phyloP scores from a whole-genome alignment of 1,284 basidiomycete genomes.

The Ustilago trichophora region DNA sequence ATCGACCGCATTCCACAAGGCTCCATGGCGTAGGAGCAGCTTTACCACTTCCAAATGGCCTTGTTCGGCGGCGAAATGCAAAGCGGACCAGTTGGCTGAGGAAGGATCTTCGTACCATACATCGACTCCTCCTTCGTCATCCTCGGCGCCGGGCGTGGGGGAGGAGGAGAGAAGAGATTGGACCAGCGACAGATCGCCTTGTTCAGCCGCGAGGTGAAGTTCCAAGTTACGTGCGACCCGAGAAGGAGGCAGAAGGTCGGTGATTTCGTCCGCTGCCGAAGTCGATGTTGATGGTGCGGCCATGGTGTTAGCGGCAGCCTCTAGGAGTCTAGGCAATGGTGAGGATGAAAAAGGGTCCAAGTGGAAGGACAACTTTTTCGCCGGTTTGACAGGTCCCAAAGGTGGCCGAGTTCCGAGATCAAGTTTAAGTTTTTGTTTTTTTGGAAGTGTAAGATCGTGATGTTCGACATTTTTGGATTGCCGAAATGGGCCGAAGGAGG shows the following conservation, averaged over 20 bases:
- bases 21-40: constrained; percentile 80
- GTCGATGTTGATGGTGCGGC: constrained; percentile 1
- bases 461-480: no score
- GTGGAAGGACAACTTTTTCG: no score
- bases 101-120: constrained; percentile 85
- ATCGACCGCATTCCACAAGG: constrained; percentile 82
- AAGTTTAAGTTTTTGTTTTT: no score
- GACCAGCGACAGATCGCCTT: constrained; percentile 36
- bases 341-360: no score
- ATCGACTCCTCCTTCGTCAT: constrained; percentile 68
- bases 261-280: constrained; percentile 13
- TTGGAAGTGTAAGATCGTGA: no score
- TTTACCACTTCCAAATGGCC: constrained; percentile 75
- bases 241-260: constrained; percentile 22
- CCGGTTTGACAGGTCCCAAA: no score
- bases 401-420: no score
- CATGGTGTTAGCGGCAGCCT: no score
- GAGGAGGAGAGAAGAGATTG: constrained; percentile 17
- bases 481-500: no score
- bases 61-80: constrained; percentile 87
- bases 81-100: constrained; percentile 73
- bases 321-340: no score
- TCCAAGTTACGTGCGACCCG: constrained; percentile 49
- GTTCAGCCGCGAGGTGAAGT: constrained; percentile 51
- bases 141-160: no score